Evolutionary conservation across 768 basidiomycete genomes (phyloP).

Genomic region (Obba rivulosa): DNA sequence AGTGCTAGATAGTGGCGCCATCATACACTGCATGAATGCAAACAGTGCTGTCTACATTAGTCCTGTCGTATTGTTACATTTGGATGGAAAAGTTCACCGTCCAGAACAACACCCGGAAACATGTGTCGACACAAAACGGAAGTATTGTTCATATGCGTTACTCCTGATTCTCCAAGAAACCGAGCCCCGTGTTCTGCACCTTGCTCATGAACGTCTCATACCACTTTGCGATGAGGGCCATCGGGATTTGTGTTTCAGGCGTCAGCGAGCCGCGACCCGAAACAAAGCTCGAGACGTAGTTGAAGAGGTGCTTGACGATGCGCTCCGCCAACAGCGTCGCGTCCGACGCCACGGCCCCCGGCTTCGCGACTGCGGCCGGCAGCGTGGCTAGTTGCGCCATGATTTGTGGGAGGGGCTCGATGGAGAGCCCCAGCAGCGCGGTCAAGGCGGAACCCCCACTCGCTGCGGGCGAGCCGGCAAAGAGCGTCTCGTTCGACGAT

Average conservation of each 20-base stretch:
- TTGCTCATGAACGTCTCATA: slow-evolving; percentile 16
- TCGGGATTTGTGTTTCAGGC: slow-evolving; percentile 13
- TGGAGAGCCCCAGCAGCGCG: slow-evolving; percentile 72
- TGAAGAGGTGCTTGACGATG: slow-evolving; percentile 52
- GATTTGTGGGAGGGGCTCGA: slow-evolving; percentile 69
- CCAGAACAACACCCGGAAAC: too few species aligned
- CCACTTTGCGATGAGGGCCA: slow-evolving; percentile 17
- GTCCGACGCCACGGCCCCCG: slow-evolving; percentile 26
- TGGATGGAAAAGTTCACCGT: too few species aligned
- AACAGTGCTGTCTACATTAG: too few species aligned
- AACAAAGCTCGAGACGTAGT: slow-evolving; percentile 17
- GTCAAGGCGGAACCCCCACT: slow-evolving; percentile 37
- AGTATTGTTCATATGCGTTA: not conserved
- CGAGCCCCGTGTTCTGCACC: slow-evolving; percentile 13
- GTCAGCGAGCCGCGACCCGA: slow-evolving; percentile 7
- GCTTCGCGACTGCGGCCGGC: slow-evolving; percentile 26
- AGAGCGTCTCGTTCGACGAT: slow-evolving; percentile 26
- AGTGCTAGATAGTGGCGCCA: too few species aligned
- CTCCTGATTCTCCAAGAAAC: slow-evolving; percentile 13
- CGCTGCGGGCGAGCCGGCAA: slow-evolving; percentile 22
- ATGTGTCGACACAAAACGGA: too few species aligned
- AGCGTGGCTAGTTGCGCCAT: slow-evolving; percentile 49
- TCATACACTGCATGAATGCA: too few species aligned
- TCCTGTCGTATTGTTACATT: too few species aligned
- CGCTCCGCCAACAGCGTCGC: slow-evolving; percentile 58